Percentiles rank a stretch among this genome's conserved stretches.
Evolutionary conservation across 768 basidiomycete genomes (phyloP).

Genomic region (Cystofilobasidium bisporidii): DNA sequence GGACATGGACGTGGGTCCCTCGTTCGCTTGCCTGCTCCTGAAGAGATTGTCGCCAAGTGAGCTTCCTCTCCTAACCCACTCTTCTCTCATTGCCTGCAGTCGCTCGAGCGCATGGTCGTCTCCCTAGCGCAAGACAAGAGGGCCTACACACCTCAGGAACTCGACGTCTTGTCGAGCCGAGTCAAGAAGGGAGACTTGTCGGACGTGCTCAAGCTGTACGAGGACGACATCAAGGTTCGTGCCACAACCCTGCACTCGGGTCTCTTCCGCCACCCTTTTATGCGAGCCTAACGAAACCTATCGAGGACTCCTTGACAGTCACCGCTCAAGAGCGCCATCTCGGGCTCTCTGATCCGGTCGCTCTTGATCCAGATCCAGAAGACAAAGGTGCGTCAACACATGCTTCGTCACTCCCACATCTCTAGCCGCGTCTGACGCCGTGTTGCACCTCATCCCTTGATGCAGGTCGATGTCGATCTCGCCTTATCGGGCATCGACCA

Average conservation of each 20-base stretch:
- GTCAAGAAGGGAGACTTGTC: constrained; percentile 76
- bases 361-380: constrained; percentile 91
- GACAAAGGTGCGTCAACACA: constrained; percentile 64
- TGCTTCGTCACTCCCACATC: no score
- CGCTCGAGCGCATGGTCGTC: constrained; percentile 83
- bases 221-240: constrained; percentile 69
- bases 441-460: no score
- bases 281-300: no score
- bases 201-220: constrained; percentile 74
- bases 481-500: constrained; percentile 85
- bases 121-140: constrained; percentile 74
- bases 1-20: constrained; percentile 60
- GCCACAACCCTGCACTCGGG: background rate
- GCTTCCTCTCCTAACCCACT: no score
- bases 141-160: constrained; percentile 53
- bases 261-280: background rate
- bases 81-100: constrained; percentile 49
- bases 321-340: constrained; percentile 70
- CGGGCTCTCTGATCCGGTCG: constrained; percentile 70
- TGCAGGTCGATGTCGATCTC: constrained; percentile 88
- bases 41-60: no score
- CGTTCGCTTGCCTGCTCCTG: background rate
- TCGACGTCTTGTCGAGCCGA: constrained; percentile 56
- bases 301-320: constrained; percentile 37
- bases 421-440: no score